Evolutionary conservation across 2,329 filamentous ascomycete species (phyloP).

Genomic region (Neocatenulostroma microsporum): DNA sequence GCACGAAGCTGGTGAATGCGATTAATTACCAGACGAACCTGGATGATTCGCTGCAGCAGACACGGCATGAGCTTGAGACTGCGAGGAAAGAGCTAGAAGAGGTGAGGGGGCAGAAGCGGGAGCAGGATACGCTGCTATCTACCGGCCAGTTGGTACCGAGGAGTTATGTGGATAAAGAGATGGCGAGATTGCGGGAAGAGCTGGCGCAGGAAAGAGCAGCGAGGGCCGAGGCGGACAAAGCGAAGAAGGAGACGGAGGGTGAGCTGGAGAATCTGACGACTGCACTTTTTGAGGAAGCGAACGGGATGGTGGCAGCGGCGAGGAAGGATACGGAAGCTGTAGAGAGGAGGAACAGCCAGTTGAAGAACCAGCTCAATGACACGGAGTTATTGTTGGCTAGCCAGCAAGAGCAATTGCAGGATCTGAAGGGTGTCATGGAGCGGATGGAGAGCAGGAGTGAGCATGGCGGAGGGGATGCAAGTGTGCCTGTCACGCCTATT

Average conservation of each 20-base stretch:
- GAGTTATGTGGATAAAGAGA: conserved; percentile 57
- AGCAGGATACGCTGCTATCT: conserved; percentile 61
- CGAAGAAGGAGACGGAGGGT: conserved; percentile 82
- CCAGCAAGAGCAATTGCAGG: conserved; percentile 84
- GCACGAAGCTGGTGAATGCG: conserved; percentile 91
- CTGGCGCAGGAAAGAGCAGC: conserved; percentile 36
- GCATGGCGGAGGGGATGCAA: conserved; percentile 54
- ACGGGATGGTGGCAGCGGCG: conserved; percentile 91
- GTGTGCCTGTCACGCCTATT: conserved; percentile 72
- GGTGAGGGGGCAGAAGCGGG: conserved; percentile 61
- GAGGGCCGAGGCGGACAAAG: conserved; percentile 42
- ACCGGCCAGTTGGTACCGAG: conserved; percentile 69
- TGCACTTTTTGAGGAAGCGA: conserved; percentile 95
- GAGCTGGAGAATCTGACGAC: conserved; percentile 86
- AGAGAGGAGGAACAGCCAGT: conserved; percentile 71
- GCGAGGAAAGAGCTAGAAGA: conserved; percentile 59
- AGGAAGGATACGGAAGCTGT: conserved; percentile 76
- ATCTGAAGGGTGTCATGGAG: conserved; percentile 90
- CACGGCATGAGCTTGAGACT: conserved; percentile 72
- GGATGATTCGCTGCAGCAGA: conserved; percentile 77
- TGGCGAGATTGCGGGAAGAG: conserved; percentile 35
- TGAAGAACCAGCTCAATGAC: conserved; percentile 76
- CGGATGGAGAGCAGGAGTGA: conserved; percentile 70
- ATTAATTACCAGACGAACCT: conserved; percentile 93
- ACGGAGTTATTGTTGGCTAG: conserved; percentile 78